phyloP scores from a whole-genome alignment of 257 asterid species.

The Thymus mandschuricus region DNA sequence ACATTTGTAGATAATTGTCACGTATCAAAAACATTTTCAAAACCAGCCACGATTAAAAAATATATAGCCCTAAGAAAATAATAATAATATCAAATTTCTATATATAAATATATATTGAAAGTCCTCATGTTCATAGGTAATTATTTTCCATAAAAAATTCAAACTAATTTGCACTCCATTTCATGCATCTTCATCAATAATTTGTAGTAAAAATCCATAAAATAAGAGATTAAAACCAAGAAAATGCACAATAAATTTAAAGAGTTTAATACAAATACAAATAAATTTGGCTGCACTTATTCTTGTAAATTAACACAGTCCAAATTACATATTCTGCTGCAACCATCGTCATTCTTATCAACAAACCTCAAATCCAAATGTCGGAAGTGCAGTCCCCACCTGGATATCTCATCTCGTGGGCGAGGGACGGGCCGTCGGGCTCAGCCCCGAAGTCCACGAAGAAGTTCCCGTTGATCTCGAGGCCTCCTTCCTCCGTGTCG shows the following conservation, averaged over 20 bases:
- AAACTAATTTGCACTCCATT: neutral
- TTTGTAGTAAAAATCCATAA: neutral
- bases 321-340: slow-evolving; percentile 4
- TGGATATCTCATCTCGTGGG: slow-evolving; percentile 96
- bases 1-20: too few relatives aligned
- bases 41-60: too few relatives aligned
- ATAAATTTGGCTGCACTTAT: slow-evolving; percentile 22
- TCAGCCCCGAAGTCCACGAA: slow-evolving; percentile 87
- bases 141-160: too few relatives aligned
- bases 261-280: neutral
- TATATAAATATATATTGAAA: too few relatives aligned
- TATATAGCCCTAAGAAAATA: too few relatives aligned
- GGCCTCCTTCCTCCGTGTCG: slow-evolving; percentile 79
- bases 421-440: slow-evolving; percentile 92
- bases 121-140: too few relatives aligned
- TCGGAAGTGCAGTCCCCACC: slow-evolving; percentile 99
- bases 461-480: slow-evolving; percentile 63
- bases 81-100: too few relatives aligned
- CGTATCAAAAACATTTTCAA: too few relatives aligned
- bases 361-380: slow-evolving; percentile 63
- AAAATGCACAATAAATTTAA: neutral
- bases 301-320: neutral
- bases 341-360: neutral
- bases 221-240: neutral
- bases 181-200: neutral